These are phyloP conservation scores for Conringia planisiliqua DNA, from an alignment of 345 rosid species.

Conservation along the genomic window DNA sequence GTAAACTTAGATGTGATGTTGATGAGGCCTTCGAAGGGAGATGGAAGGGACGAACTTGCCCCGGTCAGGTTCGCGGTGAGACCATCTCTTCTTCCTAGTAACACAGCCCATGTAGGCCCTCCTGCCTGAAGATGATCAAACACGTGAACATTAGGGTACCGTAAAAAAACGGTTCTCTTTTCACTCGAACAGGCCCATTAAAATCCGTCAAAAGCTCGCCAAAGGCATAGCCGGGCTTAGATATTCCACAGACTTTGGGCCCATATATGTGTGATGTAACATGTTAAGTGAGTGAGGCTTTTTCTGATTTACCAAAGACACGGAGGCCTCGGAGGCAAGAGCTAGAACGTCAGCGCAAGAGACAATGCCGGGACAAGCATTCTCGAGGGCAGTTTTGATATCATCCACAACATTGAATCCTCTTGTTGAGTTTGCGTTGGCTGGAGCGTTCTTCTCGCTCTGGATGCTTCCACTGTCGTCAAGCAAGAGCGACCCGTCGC, in stretches of 20 bases:
- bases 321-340: conserved; percentile 57
- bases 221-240: neutral
- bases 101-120: conserved; percentile 34
- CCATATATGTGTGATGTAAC: neutral
- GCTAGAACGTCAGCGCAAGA: conserved; percentile 81
- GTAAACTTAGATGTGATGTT: conserved; percentile 27
- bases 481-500: conserved; percentile 66
- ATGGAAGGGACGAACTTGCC: conserved; percentile 25
- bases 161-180: neutral
- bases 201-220: neutral
- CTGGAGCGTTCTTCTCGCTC: conserved; percentile 59
- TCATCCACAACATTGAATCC: conserved; percentile 68
- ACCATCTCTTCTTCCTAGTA: conserved; percentile 39
- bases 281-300: neutral
- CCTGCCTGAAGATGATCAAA: conserved; percentile 29
- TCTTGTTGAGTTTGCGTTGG: conserved; percentile 50
- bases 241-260: neutral
- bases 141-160: neutral
- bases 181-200: neutral
- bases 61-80: conserved; percentile 24
- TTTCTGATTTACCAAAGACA: conserved; percentile 45
- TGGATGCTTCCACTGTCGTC: conserved; percentile 43
- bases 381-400: conserved; percentile 63
- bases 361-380: conserved; percentile 62
- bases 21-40: conserved; percentile 29